phyloP scores from a whole-genome alignment of 306 rosid genomes.

The Ammopiptanthus mongolicus region DNA sequence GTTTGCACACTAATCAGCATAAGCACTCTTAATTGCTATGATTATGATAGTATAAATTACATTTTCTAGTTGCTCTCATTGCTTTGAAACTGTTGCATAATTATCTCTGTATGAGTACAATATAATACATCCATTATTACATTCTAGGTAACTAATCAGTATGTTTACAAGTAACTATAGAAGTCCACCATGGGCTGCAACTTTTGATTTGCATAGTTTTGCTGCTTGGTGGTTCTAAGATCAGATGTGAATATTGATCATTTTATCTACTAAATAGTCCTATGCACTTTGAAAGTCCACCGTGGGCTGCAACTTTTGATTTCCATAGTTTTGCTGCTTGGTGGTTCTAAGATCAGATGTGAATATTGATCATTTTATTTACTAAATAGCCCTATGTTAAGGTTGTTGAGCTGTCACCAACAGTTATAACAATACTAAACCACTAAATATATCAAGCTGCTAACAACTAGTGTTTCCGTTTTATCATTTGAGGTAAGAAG shows the following conservation, averaged over 20 bases:
- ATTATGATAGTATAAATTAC: background rate
- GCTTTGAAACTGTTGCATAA: background rate
- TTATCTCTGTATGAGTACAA: background rate
- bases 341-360: background rate
- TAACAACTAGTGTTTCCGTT: background rate
- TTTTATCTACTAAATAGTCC: background rate
- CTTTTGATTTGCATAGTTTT: conserved; percentile 8
- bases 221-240: background rate
- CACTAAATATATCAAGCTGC: background rate
- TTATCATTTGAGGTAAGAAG: background rate
- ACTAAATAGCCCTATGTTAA: background rate
- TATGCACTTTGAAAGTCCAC: background rate
- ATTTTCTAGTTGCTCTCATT: background rate
- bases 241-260: background rate
- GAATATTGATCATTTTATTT: background rate
- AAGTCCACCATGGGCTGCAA: background rate
- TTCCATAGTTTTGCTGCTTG: background rate
- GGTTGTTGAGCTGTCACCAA: background rate
- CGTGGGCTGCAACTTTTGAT: background rate
- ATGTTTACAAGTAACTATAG: background rate
- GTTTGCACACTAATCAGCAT: no score
- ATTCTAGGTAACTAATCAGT: background rate
- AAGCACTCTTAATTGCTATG: background rate
- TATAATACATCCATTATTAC: background rate
- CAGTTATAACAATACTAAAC: background rate